Evolutionary conservation across 2,329 filamentous ascomycete species (phyloP), one percentile per base, ranked within the genome.

Genomic region (Chrysoporthe austroafricana): DNA sequence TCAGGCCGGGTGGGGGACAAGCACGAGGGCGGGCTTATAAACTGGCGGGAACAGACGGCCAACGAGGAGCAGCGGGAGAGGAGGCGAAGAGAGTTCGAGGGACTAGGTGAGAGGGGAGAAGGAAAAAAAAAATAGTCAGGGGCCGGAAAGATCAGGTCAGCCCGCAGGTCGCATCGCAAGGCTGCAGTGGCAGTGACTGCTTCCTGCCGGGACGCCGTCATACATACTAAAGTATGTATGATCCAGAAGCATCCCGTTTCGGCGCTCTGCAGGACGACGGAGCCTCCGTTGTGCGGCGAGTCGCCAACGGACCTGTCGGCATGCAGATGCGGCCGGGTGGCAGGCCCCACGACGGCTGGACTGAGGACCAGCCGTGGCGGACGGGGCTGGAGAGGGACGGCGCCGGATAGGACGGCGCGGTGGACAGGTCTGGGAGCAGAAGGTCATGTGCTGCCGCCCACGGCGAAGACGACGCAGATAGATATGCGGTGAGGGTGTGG

Each of bases 121-220:
- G 13, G 4, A n/a, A 34, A 46, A 34, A 46, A 18, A 52, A 52
- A 1, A 16, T 46, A 66, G 26, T 26, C 26, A 26, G 68, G 58
- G 65, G 62, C 68, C 52, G 62, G 52, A 63, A 62, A 32, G 48
- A 62, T 60, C 52, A 44, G 61, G 52, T 64, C 62, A 67, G 58
- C 58, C 61, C 50, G 52, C 18, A 44, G 56, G 60, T 57, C 42
- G 32, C 62, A 62, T 56, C 43, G 60, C 66, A 65, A 69, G 68
- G 66, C 68, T 69, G 66, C 66, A 67, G 8, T 16, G 14, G 39
- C 32, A 4, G 59, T 50, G 62, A 44, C 65, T 64, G 62, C 61
- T 14, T 62, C 62, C 43, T 60, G 63, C 36, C 63, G 62, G 42
- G 44, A 39, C 50, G 62, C 63, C 32, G 68, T 69, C 68, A 36